Conservation (phyloP, 306 rosid genomes). For the Lagenaria siceraria region DNA sequence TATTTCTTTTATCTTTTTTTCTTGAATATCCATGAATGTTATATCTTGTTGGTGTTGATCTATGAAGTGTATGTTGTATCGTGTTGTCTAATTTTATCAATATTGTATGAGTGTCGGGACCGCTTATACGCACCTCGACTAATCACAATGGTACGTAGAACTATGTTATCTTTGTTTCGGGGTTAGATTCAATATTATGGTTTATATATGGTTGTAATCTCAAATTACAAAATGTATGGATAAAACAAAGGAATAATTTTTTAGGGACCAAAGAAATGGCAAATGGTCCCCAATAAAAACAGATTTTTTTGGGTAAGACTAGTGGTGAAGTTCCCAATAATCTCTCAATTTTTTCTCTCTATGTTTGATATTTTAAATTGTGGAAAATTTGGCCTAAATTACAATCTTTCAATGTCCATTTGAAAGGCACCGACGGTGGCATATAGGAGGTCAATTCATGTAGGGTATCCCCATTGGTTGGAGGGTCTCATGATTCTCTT, state of each 20-base stretch:
- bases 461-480: neutral
- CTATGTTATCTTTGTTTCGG: no score
- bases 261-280: neutral
- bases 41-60: no score
- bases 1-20: no score
- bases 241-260: neutral
- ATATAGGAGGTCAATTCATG: neutral
- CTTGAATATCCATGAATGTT: no score
- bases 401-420: neutral
- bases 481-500: slow-evolving; percentile 1
- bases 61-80: no score
- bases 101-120: no score
- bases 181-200: no score
- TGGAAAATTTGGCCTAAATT: neutral
- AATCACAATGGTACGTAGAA: no score
- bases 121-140: no score
- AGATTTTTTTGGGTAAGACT: neutral
- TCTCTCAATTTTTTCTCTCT: neutral
- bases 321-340: neutral
- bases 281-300: neutral
- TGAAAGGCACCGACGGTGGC: neutral
- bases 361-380: neutral
- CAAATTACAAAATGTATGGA: no score
- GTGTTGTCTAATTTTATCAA: no score
- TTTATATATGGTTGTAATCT: no score